Base-by-base conservation (phyloP, 2,329 filamentous ascomycete species). In the Biscogniauxia mediterranea region DNA sequence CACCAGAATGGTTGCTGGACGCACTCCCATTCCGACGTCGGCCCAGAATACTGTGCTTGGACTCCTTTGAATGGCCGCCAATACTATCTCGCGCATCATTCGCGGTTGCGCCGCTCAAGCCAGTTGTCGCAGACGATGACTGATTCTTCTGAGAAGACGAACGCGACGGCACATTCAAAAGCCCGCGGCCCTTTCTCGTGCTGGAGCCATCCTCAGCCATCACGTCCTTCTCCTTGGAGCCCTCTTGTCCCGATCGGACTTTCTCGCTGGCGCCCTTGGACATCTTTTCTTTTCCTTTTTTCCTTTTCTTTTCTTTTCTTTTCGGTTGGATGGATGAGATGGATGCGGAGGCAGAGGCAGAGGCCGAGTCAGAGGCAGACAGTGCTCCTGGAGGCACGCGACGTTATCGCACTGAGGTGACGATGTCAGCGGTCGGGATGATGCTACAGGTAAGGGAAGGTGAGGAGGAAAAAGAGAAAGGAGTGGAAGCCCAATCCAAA, bases 11-110 rank as follows among this genome's bases (percentile, higher is more conserved):
- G 76, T 86, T 87, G 77, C 87, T 91, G 68, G 85, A 86, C 64
- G 85, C 82, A 76, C 88, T 91, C 69, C 86, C 85, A 77, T 89
- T 89, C 70, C 86, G 81, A 70, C 84, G 83, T 66, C 83, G 80
- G 64, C 83, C 86, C 59, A 86, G 77, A 69, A 88, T 85, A 76
- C 87, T 90, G 67, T 81, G 79, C 77, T 83, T 87, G 63, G 85
- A 88, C 68, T 85, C 86, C 75, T 86, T 89, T 55, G 89, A 90
- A 67, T 83, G 81, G 61, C 83, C 83, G 67, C 84, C 83, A 68
- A 87, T 85, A 72, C 85, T 89, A 69, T 86, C 86, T 73, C 83
- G 79, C 59, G 83, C 78, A 67, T 88, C 85, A 74, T 79, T 83
- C 59, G 81, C 82, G 57, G 85, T 87, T 54, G 79, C 82, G 69